phyloP scores from a whole-genome alignment of 108 stramenopile species.

The Cyclostephanos tholiformis region DNA sequence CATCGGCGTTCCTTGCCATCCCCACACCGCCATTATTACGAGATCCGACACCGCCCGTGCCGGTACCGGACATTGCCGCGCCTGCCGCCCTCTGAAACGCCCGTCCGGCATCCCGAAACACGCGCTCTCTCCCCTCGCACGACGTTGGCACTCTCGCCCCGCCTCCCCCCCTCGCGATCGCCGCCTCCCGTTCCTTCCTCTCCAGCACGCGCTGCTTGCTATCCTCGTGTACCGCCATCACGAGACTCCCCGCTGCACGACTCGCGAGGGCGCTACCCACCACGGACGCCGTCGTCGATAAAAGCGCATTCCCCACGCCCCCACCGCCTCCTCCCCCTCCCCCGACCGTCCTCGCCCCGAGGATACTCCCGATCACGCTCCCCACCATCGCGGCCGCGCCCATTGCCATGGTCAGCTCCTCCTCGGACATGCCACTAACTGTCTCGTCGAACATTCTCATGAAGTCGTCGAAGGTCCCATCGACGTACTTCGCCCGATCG shows the following conservation, averaged over 20 bases:
- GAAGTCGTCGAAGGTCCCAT: conserved; percentile 57
- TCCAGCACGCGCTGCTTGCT: conserved; percentile 62
- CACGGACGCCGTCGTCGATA: conserved; percentile 54
- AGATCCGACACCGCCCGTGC: background rate
- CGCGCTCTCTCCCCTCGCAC: conserved; percentile 21
- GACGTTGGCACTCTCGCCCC: conserved; percentile 45
- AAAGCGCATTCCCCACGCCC: conserved; percentile 36
- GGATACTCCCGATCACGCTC: conserved; percentile 57
- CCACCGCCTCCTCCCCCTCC: conserved; percentile 24
- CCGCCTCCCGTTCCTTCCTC: conserved; percentile 49
- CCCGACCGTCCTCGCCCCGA: conserved; percentile 40
- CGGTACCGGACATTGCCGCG: conserved; percentile 11
- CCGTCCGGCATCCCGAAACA: conserved; percentile 25
- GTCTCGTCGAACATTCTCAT: conserved; percentile 67
- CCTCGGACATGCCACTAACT: conserved; percentile 71
- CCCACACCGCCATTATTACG: background rate
- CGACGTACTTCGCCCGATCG: background rate
- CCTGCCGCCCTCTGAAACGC: conserved; percentile 26
- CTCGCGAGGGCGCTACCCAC: conserved; percentile 68
- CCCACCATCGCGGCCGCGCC: conserved; percentile 62
- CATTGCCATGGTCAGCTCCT: conserved; percentile 64
- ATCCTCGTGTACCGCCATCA: conserved; percentile 56
- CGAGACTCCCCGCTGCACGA: conserved; percentile 54
- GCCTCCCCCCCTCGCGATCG: conserved; percentile 56
- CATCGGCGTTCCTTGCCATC: background rate